These are phyloP conservation scores for Fusarium tjaetaba DNA, from an alignment of 2,329 filamentous ascomycete genomes.

Conservation along the genomic window DNA sequence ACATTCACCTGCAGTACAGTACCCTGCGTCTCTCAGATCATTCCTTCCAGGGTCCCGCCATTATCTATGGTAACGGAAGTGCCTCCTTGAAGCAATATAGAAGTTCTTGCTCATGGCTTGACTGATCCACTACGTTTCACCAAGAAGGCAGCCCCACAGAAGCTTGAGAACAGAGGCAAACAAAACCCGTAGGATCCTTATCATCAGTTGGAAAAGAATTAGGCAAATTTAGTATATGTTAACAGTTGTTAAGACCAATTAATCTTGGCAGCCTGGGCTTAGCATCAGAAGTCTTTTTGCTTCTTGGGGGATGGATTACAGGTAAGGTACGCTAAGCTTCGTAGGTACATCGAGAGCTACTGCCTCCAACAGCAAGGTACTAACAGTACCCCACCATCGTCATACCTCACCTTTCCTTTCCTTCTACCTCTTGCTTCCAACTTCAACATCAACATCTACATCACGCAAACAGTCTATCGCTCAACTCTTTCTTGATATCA, in stretches of 20 bases:
- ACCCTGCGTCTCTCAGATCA: neutral
- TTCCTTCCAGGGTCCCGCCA: neutral
- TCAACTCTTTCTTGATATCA: neutral
- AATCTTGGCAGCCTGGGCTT: neutral
- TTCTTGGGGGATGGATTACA: neutral
- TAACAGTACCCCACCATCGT: constrained; percentile 33
- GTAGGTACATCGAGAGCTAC: neutral
- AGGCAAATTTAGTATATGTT: neutral
- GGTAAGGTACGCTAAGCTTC: neutral
- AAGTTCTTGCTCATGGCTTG: neutral
- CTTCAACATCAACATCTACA: neutral
- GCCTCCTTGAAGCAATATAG: neutral
- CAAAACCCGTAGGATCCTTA: no score
- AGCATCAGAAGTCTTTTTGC: neutral
- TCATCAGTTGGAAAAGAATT: neutral
- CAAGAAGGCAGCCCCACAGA: constrained; percentile 4
- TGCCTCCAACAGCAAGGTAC: constrained; percentile 1
- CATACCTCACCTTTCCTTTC: constrained; percentile 27
- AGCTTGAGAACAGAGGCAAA: neutral
- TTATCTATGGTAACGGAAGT: neutral
- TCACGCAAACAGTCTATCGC: neutral
- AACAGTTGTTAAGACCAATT: neutral
- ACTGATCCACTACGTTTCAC: neutral
- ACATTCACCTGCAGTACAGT: neutral
- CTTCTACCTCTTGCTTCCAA: constrained; percentile 11